Percentiles rank a stretch among this genome's conserved stretches.
phyloP scores from a whole-genome alignment of 495 filamentous ascomycete genomes.

The Clohesyomyces aquaticus region DNA sequence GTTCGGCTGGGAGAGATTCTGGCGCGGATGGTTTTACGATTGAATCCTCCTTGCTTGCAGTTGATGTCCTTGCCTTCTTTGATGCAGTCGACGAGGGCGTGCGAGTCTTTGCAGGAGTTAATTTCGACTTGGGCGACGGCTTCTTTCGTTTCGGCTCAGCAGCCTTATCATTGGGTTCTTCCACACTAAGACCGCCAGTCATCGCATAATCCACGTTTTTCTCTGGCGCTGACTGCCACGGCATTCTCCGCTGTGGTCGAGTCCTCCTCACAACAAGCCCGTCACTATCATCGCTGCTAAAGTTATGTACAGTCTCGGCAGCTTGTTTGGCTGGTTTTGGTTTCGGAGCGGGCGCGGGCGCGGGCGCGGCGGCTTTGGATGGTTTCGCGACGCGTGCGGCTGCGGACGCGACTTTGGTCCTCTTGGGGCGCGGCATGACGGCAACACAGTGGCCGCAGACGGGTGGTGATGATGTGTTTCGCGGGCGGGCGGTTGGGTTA shows the following conservation, averaged over 20 bases:
- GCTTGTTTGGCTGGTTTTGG: conserved; percentile 4
- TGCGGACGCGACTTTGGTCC: conserved; percentile 48
- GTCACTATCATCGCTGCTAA: conserved; percentile 42
- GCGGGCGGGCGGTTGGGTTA: conserved; percentile 5
- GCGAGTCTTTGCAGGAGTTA: neutral
- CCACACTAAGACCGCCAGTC: conserved; percentile 37
- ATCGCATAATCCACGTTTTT: conserved; percentile 32
- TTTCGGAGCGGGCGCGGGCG: neutral
- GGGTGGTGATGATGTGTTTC: conserved; percentile 5
- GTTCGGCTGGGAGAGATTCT: neutral
- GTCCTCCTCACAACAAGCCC: conserved; percentile 35
- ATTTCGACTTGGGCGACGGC: neutral
- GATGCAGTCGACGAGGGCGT: conserved; percentile 6
- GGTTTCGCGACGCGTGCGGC: conserved; percentile 31
- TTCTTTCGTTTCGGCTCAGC: neutral
- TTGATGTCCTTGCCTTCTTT: conserved; percentile 9
- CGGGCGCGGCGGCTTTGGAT: conserved; percentile 11
- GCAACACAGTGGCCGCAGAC: neutral
- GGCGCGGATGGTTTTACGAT: neutral
- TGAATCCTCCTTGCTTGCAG: neutral
- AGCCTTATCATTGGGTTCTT: neutral
- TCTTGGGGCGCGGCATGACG: conserved; percentile 52
- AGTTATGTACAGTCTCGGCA: conserved; percentile 1
- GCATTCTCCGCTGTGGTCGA: conserved; percentile 12
- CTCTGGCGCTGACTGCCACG: conserved; percentile 18